A percentile compares a stretch with the other conserved stretches of the same genome.
Conservation (phyloP, 768 basidiomycete genomes). For the Postia placenta region DNA sequence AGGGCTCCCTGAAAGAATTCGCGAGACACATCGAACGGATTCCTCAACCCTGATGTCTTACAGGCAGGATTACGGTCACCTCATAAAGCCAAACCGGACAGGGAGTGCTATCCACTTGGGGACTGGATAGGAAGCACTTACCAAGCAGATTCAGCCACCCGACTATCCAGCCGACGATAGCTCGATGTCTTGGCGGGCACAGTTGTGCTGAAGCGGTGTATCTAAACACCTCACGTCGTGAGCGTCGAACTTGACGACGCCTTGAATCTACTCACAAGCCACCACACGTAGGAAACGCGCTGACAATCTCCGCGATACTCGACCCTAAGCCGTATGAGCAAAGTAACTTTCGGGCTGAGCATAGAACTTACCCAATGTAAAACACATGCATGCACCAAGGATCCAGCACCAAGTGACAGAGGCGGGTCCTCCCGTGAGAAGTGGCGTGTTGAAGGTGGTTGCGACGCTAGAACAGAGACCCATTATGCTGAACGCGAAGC, state of each 20-base stretch:
- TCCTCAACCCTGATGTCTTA: too few species aligned
- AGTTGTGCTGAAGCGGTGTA: constrained; percentile 81
- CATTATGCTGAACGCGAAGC: constrained; percentile 79
- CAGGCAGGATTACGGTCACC: too few species aligned
- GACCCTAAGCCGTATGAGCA: constrained; percentile 29
- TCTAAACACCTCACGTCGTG: constrained; percentile 25
- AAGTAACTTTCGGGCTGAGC: background rate
- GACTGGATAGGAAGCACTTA: constrained; percentile 24
- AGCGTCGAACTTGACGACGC: too few species aligned
- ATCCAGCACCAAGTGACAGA: constrained; percentile 77
- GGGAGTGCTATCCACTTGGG: too few species aligned
- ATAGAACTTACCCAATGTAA: constrained; percentile 52
- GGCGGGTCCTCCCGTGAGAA: constrained; percentile 63
- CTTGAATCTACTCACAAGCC: constrained; percentile 50
- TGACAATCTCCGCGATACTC: constrained; percentile 73
- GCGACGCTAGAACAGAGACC: constrained; percentile 73
- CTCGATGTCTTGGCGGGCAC: constrained; percentile 56
- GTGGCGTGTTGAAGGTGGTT: constrained; percentile 73
- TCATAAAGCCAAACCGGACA: too few species aligned
- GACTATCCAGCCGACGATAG: constrained; percentile 72
- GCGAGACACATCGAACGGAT: too few species aligned
- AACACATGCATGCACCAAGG: constrained; percentile 65
- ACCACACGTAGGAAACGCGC: constrained; percentile 70
- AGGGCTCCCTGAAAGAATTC: too few species aligned
- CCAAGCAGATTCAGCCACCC: constrained; percentile 83